These are phyloP conservation scores for Beauveria australis DNA, from an alignment of 2,329 filamentous ascomycete genomes.

Conservation along the genomic window DNA sequence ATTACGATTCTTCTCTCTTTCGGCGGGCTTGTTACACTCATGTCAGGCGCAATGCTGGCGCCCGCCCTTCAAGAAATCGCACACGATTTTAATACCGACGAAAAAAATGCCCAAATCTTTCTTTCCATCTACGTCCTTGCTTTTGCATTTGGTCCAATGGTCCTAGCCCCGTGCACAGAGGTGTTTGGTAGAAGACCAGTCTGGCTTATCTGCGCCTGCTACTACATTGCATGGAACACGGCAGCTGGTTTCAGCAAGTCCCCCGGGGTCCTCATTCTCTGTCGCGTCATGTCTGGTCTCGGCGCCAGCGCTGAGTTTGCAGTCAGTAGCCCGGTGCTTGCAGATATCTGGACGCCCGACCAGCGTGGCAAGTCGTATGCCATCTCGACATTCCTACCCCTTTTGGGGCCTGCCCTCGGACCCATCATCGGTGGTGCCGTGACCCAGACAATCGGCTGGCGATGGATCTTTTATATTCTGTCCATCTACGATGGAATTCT, in stretches of 20 bases:
- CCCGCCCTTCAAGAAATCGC: slow-evolving; percentile 25
- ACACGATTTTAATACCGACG: slow-evolving; percentile 21
- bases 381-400: slow-evolving; percentile 20
- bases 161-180: slow-evolving; percentile 26
- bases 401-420: slow-evolving; percentile 56
- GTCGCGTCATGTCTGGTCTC: slow-evolving; percentile 18
- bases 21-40: slow-evolving; percentile 26
- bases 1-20: slow-evolving; percentile 25
- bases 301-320: slow-evolving; percentile 23
- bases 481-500: slow-evolving; percentile 49
- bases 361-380: slow-evolving; percentile 29
- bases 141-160: slow-evolving; percentile 25
- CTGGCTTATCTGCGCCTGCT: slow-evolving; percentile 25
- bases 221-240: slow-evolving; percentile 29
- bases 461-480: slow-evolving; percentile 62
- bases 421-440: slow-evolving; percentile 62
- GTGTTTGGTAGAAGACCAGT: slow-evolving; percentile 26
- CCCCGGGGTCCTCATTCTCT: slow-evolving; percentile 22
- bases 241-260: slow-evolving; percentile 24
- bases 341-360: slow-evolving; percentile 27
- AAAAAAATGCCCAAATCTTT: slow-evolving; percentile 19
- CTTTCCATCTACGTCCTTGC: slow-evolving; percentile 29
- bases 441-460: slow-evolving; percentile 53
- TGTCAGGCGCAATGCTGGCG: slow-evolving; percentile 30
- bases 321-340: slow-evolving; percentile 27